These are phyloP conservation scores for Candida alai DNA, from an alignment of 805 yeast species.

Conservation along the genomic window DNA sequence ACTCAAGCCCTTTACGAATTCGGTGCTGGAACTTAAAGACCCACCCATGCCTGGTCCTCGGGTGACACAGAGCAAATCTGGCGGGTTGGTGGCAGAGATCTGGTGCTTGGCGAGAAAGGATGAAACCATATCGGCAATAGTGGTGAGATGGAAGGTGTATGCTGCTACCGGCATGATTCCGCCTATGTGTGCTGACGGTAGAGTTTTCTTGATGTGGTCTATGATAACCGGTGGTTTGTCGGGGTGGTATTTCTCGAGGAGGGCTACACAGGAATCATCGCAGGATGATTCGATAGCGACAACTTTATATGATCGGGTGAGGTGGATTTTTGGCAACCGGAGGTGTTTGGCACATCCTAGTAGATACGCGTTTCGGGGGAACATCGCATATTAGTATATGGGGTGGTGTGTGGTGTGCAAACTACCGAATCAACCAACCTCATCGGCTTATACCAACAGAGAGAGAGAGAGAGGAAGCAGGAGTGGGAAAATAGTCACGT, in stretches of 20 bases:
- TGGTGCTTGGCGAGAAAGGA: conserved; percentile 38
- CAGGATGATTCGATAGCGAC: conserved; percentile 91
- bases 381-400: not conserved
- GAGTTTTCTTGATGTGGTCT: conserved; percentile 59
- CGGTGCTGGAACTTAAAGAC: conserved; percentile 75
- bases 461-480: too few species aligned
- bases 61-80: conserved; percentile 83
- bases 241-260: conserved; percentile 48
- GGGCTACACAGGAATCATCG: conserved; percentile 89
- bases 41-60: conserved; percentile 98
- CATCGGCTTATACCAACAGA: too few species aligned
- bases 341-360: too few species aligned
- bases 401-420: not conserved
- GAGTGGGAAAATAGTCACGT: too few species aligned
- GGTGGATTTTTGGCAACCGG: not conserved
- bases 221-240: conserved; percentile 45
- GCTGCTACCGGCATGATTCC: conserved; percentile 90
- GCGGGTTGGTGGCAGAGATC: conserved; percentile 30
- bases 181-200: conserved; percentile 64
- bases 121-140: conserved; percentile 49
- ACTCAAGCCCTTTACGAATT: conserved; percentile 79
- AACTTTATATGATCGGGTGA: conserved; percentile 49
- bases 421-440: not conserved
- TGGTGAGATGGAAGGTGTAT: conserved; percentile 66
- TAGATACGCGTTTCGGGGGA: not conserved